Evolutionary conservation across 495 filamentous ascomycete species (phyloP).

Genomic region (Penicillium roqueforti): DNA sequence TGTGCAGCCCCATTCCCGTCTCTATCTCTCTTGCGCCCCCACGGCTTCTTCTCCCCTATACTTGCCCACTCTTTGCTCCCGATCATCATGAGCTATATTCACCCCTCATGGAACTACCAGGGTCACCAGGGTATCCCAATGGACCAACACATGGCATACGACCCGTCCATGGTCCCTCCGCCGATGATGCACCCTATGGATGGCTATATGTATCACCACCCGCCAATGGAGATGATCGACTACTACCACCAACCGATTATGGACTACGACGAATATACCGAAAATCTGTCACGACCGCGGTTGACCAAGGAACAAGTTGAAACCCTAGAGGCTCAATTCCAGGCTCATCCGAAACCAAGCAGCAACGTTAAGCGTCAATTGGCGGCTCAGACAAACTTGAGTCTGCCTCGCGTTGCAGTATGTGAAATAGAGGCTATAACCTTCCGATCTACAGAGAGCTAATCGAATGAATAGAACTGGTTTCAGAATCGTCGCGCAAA

Average conservation of each 20-base stretch:
- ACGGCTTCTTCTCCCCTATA: conserved; percentile 5
- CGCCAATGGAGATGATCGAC: conserved; percentile 44
- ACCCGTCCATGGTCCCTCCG: conserved; percentile 38
- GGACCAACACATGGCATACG: conserved; percentile 39
- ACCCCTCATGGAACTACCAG: conserved; percentile 42
- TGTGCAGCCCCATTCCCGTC: conserved; percentile 6
- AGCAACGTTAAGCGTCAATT: conserved; percentile 71
- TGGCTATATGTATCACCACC: conserved; percentile 42
- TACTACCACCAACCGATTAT: conserved; percentile 48
- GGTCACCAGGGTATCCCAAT: conserved; percentile 37
- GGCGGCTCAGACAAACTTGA: conserved; percentile 66
- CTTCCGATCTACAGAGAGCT: conserved; percentile 3
- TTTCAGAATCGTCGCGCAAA: conserved; percentile 86
- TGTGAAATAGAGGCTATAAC: conserved; percentile 28
- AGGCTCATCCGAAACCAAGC: conserved; percentile 71
- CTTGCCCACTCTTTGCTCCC: background rate
- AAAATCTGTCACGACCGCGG: conserved; percentile 56
- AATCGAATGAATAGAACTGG: conserved; percentile 62
- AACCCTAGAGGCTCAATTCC: conserved; percentile 68
- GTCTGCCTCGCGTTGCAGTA: conserved; percentile 73
- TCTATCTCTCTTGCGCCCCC: background rate
- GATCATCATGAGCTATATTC: conserved; percentile 41
- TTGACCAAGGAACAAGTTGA: conserved; percentile 81
- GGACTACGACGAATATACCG: conserved; percentile 49
- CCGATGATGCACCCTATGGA: conserved; percentile 45